Conservation (phyloP, 768 basidiomycete species). For the Hygrophoropsis aurantiaca region DNA sequence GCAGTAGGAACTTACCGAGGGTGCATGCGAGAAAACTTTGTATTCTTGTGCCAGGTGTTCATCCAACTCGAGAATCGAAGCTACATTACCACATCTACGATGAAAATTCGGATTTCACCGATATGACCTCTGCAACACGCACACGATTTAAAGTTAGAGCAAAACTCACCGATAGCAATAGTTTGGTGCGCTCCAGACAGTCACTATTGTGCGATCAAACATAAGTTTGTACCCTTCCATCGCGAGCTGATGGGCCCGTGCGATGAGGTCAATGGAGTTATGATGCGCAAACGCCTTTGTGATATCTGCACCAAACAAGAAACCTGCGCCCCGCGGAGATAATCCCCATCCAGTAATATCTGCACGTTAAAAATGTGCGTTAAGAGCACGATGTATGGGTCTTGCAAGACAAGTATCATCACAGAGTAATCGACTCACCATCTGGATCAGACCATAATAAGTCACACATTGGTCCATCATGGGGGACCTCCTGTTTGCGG, state of each 20-base stretch:
- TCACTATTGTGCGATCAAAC: conserved; percentile 94
- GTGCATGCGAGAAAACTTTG: conserved; percentile 91
- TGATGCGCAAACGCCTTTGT: conserved; percentile 87
- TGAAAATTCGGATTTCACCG: not conserved
- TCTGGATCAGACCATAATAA: conserved; percentile 99
- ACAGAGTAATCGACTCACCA: conserved; percentile 49
- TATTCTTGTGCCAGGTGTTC: conserved; percentile 93
- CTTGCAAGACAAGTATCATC: conserved; percentile 3
- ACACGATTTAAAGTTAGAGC: not conserved
- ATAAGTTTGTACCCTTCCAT: conserved; percentile 98
- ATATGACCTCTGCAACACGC: too few species aligned
- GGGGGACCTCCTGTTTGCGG: conserved; percentile 95
- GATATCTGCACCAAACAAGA: conserved; percentile 90
- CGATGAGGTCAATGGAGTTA: conserved; percentile 93
- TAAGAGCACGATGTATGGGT: conserved; percentile 8
- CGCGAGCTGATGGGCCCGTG: conserved; percentile 94
- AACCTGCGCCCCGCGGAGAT: conserved; percentile 97
- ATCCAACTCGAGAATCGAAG: conserved; percentile 91
- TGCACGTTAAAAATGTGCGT: conserved; percentile 28
- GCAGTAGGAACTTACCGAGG: conserved; percentile 56
- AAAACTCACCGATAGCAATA: conserved; percentile 89
- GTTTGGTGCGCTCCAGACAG: conserved; percentile 98
- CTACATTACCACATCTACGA: conserved; percentile 89
- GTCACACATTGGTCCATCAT: conserved; percentile 99
- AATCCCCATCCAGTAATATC: conserved; percentile 95